Percentiles rank a stretch among this genome's conserved stretches.
These are phyloP conservation scores for Rubus parviflorus DNA, from an alignment of 306 rosid genomes.

Conservation along the genomic window DNA sequence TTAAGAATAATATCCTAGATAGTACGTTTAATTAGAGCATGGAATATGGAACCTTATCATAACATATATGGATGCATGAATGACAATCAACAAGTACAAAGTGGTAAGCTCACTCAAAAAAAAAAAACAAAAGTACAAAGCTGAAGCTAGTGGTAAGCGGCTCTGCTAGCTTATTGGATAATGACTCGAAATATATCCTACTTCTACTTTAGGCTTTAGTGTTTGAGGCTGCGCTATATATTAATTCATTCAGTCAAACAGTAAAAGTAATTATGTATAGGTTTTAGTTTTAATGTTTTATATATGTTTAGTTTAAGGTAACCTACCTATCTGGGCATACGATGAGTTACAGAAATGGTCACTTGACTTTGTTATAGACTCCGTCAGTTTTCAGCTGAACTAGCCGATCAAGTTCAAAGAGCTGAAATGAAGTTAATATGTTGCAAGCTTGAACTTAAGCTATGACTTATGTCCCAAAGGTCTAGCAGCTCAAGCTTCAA, in stretches of 20 bases:
- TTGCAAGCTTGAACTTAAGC: not conserved
- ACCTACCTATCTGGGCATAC: no score
- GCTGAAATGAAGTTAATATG: no score
- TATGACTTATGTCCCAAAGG: not conserved
- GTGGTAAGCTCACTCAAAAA: not conserved
- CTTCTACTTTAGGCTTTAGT: not conserved
- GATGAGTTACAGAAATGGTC: not conserved
- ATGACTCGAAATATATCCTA: not conserved
- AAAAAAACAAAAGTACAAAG: no score
- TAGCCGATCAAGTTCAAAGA: not conserved
- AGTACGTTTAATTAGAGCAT: not conserved
- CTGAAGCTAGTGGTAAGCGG: not conserved
- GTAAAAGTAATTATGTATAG: no score
- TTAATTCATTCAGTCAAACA: not conserved
- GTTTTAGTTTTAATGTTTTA: not conserved
- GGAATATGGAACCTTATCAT: not conserved
- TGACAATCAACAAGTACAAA: not conserved
- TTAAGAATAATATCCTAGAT: not conserved
- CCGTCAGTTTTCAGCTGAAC: not conserved
- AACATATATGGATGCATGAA: not conserved
- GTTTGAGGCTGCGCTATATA: not conserved
- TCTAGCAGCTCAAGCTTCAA: no score
- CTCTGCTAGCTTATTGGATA: conserved; percentile 3
- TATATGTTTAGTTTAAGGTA: not conserved
- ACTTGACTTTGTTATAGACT: not conserved